Percentiles rank a stretch among this genome's conserved stretches.
Evolutionary conservation across 1,284 basidiomycete genomes (phyloP).

Genomic region (Tranzscheliella williamsii): DNA sequence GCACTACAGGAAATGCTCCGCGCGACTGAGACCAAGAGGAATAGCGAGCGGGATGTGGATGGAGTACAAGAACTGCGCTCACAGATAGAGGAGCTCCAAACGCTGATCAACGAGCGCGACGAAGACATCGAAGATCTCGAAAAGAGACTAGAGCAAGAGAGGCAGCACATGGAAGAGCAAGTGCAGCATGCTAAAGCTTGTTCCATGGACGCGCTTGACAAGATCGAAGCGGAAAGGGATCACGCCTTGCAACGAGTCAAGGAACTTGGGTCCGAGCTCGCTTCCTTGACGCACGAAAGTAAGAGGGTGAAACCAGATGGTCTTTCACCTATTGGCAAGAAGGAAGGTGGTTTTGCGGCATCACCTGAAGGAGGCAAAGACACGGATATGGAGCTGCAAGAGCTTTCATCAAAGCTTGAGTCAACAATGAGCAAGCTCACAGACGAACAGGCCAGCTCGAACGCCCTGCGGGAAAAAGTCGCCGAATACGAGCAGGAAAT

Average conservation of each 20-base stretch:
- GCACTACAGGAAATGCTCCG: constrained; percentile 1
- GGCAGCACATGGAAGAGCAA: constrained; percentile 34
- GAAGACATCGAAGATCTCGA: constrained; percentile 33
- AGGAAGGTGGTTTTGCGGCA: no score
- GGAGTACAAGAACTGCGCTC: constrained; percentile 7
- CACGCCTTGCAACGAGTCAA: constrained; percentile 23
- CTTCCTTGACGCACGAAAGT: no score
- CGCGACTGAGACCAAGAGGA: neutral
- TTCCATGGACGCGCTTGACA: constrained; percentile 35
- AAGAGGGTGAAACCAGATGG: no score
- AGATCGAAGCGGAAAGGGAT: constrained; percentile 30
- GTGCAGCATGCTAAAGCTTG: constrained; percentile 39
- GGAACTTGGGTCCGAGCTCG: constrained; percentile 6
- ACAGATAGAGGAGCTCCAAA: constrained; percentile 23
- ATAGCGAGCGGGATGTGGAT: neutral
- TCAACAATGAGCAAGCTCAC: no score
- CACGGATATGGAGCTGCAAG: no score
- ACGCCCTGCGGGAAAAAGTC: no score
- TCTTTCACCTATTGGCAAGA: no score
- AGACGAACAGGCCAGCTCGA: no score
- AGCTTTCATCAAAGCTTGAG: no score
- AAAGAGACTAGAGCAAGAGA: constrained; percentile 20
- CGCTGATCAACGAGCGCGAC: constrained; percentile 24
- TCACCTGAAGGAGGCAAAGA: no score
- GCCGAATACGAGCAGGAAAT: no score